Base-by-base conservation (phyloP, 345 rosid species). In the Lepidium aucheri region DNA sequence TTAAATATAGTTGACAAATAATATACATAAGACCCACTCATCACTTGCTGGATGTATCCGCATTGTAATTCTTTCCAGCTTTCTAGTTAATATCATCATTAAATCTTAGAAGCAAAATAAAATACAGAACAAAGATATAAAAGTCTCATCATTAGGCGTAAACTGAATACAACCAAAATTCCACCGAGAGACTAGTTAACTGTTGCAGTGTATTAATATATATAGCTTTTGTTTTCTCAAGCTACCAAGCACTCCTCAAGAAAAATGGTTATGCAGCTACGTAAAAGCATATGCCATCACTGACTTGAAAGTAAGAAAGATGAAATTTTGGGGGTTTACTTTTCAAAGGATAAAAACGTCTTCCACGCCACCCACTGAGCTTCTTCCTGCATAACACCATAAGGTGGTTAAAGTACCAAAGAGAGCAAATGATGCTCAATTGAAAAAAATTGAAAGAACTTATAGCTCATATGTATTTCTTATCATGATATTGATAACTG, bases 291-390 rank as follows among this genome's bases (percentile, higher is more conserved):
- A 28, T 30, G 43, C 38, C 12, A 41, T 51, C 54, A 15, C 15
- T 30, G 44, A 54, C 17, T 50, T 53, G 35, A 59, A 49, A 11
- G 39, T 6, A 9, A 47, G 36, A 1, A 72, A 6, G 26, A 32
- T 18, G 11, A 41, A 24, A 8, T 14, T 46, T 74, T 44, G 15
- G 51, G 32, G 57, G 44, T 82, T 80, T 86, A 93, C 97, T 82
- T 93, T 72, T 93, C 98, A 79, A 90, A 93, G 55, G 86, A 83
- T 64, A 90, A 69, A 69, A 84, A 79, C 79, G 79, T 86, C 82
- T 88, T 90, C 98, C 98, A 93, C 41, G 92, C 92, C 78, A 86
- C 76, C 98, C 97, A 93, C 56, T 90, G 98, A 63, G 65, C 61
- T 74, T 93, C 97, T 76, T 93, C 98, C 98, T 90, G 85, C 56